These are phyloP conservation scores for Plasmodium billcollinsi DNA, from an alignment of 169 alveolate species.

Conservation along the genomic window DNA sequence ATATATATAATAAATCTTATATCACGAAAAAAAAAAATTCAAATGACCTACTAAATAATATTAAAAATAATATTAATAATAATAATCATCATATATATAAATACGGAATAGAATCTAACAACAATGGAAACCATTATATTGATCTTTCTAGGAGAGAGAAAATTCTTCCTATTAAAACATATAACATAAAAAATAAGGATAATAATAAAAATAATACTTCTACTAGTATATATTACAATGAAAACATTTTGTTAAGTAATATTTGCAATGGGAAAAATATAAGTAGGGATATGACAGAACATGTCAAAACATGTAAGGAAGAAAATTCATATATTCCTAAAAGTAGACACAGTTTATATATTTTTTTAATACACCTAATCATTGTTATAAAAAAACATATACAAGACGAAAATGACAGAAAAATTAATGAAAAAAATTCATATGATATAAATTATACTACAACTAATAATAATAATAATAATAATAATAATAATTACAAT, in stretches of 20 bases:
- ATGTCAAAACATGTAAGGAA: neutral
- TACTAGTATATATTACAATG: no score
- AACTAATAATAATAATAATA: neutral
- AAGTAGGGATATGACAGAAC: neutral
- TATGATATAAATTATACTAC: neutral
- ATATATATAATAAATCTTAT: neutral
- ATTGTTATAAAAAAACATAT: conserved; percentile 45
- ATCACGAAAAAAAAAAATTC: neutral
- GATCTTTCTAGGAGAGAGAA: neutral
- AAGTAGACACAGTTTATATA: conserved; percentile 10
- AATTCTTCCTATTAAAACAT: neutral
- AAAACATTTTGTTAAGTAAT: no score
- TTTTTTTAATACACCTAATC: conserved; percentile 47
- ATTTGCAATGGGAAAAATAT: no score
- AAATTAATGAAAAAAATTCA: neutral
- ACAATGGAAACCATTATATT: no score
- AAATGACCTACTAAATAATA: neutral
- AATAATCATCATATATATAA: neutral
- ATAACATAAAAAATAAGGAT: neutral
- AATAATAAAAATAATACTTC: conserved; percentile 2
- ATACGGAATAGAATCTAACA: no score
- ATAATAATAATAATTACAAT: neutral
- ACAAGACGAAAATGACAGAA: neutral
- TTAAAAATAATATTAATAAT: neutral
- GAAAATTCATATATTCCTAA: neutral